Conservation (phyloP, 805 yeast genomes). For the Sugiyamaella marilandica region DNA sequence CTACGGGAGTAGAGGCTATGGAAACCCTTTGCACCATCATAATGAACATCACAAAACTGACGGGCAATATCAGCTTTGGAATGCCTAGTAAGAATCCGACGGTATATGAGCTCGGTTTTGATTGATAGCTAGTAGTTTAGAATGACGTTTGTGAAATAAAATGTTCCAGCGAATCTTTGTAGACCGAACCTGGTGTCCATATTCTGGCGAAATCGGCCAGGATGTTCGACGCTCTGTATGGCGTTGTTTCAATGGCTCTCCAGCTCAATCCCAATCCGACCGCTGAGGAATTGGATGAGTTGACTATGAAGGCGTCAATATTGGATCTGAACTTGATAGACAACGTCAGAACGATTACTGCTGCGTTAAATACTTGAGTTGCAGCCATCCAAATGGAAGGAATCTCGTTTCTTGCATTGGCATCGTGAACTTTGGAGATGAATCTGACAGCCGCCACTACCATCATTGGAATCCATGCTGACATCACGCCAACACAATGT, state of each 20-base stretch:
- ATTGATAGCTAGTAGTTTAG: not conserved
- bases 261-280: not conserved
- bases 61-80: not conserved
- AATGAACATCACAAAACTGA: not conserved
- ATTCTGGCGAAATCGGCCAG: not conserved
- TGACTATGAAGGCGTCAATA: not conserved
- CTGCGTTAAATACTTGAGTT: not conserved
- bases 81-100: slow-evolving; percentile 1
- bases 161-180: not conserved
- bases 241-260: not conserved
- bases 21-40: not conserved
- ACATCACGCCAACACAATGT: not conserved
- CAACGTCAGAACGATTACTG: not conserved
- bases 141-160: not conserved
- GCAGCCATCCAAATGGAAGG: not conserved
- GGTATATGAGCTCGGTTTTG: not conserved
- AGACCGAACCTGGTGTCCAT: not conserved
- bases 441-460: not conserved
- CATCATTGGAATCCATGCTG: not conserved
- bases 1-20: not conserved
- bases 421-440: not conserved
- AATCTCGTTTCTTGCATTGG: not conserved
- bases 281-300: not conserved
- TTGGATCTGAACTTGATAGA: not conserved
- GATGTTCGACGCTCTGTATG: not conserved